Conservation (phyloP, 495 filamentous ascomycete species). For the Aspergillus sclerotioniger region DNA sequence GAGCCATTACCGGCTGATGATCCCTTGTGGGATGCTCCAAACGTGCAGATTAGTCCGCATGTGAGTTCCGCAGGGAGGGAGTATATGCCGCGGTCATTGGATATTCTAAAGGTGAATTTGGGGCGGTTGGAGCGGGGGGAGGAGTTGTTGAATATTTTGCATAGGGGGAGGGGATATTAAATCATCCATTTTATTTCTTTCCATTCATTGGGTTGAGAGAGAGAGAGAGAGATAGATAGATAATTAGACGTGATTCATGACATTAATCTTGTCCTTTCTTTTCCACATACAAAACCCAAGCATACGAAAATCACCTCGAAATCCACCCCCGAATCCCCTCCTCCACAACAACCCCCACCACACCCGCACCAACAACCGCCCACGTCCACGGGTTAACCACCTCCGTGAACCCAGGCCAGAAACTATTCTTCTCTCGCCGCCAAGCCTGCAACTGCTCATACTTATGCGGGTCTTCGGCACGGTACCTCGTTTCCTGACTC, state of each 20-base stretch:
- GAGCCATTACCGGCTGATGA: slow-evolving; percentile 73
- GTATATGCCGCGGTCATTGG: slow-evolving; percentile 59
- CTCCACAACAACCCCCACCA: slow-evolving; percentile 31
- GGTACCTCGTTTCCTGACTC: slow-evolving; percentile 49
- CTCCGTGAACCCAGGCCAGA: slow-evolving; percentile 53
- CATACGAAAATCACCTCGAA: background rate
- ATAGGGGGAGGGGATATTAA: slow-evolving; percentile 48
- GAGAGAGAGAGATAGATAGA: background rate
- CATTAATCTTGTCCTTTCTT: too few species aligned
- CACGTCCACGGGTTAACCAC: slow-evolving; percentile 54
- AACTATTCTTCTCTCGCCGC: slow-evolving; percentile 52
- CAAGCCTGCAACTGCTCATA: slow-evolving; percentile 48
- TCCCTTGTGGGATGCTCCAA: slow-evolving; percentile 70
- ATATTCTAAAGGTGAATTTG: slow-evolving; percentile 63
- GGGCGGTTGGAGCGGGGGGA: slow-evolving; percentile 55
- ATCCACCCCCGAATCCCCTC: slow-evolving; percentile 15
- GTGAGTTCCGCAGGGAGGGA: slow-evolving; percentile 59
- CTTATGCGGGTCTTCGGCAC: slow-evolving; percentile 44
- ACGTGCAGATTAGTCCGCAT: slow-evolving; percentile 79
- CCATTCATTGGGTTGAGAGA: background rate
- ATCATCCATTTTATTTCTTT: background rate
- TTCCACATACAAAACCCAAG: too few species aligned
- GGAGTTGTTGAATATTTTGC: slow-evolving; percentile 65
- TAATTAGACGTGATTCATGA: slow-evolving; percentile 1
- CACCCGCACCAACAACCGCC: slow-evolving; percentile 47